A percentile compares a stretch with the other conserved stretches of the same genome.
These are phyloP conservation scores for Opeltia flavorubescens DNA, from an alignment of 495 filamentous ascomycete species.

Conservation along the genomic window DNA sequence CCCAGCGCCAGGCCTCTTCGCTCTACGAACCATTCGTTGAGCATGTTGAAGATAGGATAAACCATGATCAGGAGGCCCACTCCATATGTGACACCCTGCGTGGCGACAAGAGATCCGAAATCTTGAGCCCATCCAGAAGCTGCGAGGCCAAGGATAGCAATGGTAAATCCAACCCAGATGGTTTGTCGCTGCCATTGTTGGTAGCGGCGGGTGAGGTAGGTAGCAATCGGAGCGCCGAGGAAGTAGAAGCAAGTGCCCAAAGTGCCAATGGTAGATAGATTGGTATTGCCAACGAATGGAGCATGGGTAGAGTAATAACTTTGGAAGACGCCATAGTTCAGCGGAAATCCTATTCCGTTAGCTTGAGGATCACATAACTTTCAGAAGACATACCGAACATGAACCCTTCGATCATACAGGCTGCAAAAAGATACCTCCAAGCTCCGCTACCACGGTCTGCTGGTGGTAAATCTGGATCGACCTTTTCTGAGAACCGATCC, in stretches of 20 bases:
- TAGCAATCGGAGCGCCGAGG: constrained; percentile 26
- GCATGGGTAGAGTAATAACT: constrained; percentile 28
- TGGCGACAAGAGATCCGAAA: constrained; percentile 32
- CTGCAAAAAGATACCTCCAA: constrained; percentile 45
- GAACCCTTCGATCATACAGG: constrained; percentile 46
- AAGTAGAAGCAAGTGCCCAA: constrained; percentile 31
- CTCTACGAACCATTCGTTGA: constrained; percentile 44
- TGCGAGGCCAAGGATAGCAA: constrained; percentile 27
- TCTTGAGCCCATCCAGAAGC: constrained; percentile 31
- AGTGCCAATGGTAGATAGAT: constrained; percentile 24
- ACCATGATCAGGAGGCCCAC: constrained; percentile 34
- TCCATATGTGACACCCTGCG: constrained; percentile 40
- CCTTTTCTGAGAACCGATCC: constrained; percentile 3
- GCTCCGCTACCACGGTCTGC: constrained; percentile 46
- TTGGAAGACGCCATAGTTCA: constrained; percentile 38
- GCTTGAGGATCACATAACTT: neutral
- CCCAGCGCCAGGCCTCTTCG: constrained; percentile 41
- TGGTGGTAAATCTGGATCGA: constrained; percentile 26
- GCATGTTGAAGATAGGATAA: constrained; percentile 31
- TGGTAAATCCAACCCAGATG: constrained; percentile 23
- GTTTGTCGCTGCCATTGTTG: constrained; percentile 13
- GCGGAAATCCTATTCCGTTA: constrained; percentile 34
- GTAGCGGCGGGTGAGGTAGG: constrained; percentile 18
- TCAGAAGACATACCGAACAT: constrained; percentile 39
- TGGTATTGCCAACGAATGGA: constrained; percentile 21